Conservation (phyloP, 805 yeast genomes). For the Saturnispora silvae region DNA sequence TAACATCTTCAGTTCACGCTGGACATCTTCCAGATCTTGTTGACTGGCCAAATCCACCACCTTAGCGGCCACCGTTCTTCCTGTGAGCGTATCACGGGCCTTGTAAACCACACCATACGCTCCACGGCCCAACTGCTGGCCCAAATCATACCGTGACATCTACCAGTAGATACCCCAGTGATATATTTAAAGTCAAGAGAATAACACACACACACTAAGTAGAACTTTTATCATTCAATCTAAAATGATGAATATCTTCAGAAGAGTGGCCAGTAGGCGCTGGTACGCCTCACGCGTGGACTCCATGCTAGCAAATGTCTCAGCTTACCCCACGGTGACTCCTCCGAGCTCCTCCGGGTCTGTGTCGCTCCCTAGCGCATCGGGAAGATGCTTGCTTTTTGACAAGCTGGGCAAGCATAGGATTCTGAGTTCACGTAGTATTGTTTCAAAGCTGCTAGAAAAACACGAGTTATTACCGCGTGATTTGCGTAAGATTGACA, state of each 20-base stretch:
- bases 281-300: no score
- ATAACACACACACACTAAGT: neutral
- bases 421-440: conserved; percentile 35
- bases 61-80: conserved; percentile 45
- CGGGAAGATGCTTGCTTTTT: conserved; percentile 37
- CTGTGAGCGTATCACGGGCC: conserved; percentile 37
- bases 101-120: conserved; percentile 70
- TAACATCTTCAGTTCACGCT: conserved; percentile 58
- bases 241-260: no score
- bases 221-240: no score
- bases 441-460: conserved; percentile 33
- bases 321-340: conserved; percentile 8
- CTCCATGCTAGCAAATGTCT: neutral
- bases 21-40: conserved; percentile 65
- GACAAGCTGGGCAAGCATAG: conserved; percentile 34
- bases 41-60: conserved; percentile 63
- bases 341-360: conserved; percentile 9
- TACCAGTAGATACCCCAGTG: neutral
- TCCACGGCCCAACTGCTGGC: conserved; percentile 59
- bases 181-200: neutral
- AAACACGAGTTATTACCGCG: conserved; percentile 39
- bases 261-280: no score
- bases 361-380: conserved; percentile 2
- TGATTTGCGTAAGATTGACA: conserved; percentile 43
- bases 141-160: conserved; percentile 27